These are phyloP conservation scores for Triangularia verruculosa DNA, from an alignment of 2,329 filamentous ascomycete species.

Conservation along the genomic window DNA sequence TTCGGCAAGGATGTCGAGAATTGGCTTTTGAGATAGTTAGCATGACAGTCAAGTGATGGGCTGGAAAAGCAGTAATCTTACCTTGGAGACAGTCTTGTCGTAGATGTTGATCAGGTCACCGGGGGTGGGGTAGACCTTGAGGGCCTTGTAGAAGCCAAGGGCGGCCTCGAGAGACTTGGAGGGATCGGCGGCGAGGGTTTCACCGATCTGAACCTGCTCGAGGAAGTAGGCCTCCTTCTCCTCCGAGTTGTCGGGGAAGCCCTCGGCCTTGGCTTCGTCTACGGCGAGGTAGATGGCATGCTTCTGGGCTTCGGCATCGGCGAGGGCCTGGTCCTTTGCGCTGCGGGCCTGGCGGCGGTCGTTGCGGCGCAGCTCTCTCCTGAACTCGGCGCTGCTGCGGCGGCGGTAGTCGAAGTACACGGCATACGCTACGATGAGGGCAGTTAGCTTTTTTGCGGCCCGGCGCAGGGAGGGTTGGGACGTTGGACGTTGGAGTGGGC, in stretches of 20 bases:
- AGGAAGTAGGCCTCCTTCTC: slow-evolving; percentile 97
- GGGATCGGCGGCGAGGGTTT: slow-evolving; percentile 75
- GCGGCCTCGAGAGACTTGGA: slow-evolving; percentile 76
- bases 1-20: slow-evolving; percentile 93
- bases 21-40: slow-evolving; percentile 53
- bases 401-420: slow-evolving; percentile 68
- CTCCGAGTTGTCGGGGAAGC: slow-evolving; percentile 85
- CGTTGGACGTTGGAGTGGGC: background rate
- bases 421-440: slow-evolving; percentile 52
- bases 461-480: background rate
- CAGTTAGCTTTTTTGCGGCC: background rate
- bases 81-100: slow-evolving; percentile 97
- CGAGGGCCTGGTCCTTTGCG: slow-evolving; percentile 69
- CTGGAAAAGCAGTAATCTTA: slow-evolving; percentile 35
- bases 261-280: slow-evolving; percentile 80
- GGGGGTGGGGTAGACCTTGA: slow-evolving; percentile 96
- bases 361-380: slow-evolving; percentile 68
- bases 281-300: slow-evolving; percentile 73
- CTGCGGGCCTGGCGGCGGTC: slow-evolving; percentile 69
- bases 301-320: slow-evolving; percentile 63
- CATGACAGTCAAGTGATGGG: slow-evolving; percentile 4
- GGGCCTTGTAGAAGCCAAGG: slow-evolving; percentile 93
- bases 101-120: slow-evolving; percentile 93
- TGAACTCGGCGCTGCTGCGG: slow-evolving; percentile 62
- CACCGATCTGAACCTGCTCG: slow-evolving; percentile 86